phyloP scores from a whole-genome alignment of 306 rosid genomes.

The Vigna nakashimae region DNA sequence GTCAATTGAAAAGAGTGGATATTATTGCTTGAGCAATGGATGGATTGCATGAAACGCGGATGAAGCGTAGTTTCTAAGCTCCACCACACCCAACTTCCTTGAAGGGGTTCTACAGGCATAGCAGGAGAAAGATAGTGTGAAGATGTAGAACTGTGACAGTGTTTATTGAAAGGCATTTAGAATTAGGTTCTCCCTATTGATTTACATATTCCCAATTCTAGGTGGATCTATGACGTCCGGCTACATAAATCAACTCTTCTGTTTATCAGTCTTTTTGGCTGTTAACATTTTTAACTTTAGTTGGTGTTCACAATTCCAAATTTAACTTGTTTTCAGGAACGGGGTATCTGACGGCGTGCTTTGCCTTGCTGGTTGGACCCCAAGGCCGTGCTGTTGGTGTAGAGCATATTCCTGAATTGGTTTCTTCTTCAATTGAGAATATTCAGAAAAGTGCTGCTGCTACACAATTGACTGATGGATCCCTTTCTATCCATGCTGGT shows the following conservation, averaged over 20 bases:
- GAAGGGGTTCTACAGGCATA: background rate
- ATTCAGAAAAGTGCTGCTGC: conserved; percentile 92
- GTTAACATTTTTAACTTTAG: background rate
- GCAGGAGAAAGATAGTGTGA: conserved; percentile 20
- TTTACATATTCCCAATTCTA: background rate
- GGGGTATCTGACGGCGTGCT: conserved; percentile 96
- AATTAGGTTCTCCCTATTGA: conserved; percentile 3
- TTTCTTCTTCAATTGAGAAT: conserved; percentile 68
- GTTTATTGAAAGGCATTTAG: conserved; percentile 9
- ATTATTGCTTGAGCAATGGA: background rate
- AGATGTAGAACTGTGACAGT: background rate
- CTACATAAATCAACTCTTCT: background rate
- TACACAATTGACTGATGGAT: conserved; percentile 68
- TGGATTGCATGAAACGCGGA: background rate
- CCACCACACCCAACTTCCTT: background rate
- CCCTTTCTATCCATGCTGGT: conserved; percentile 78
- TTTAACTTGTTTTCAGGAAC: conserved; percentile 66
- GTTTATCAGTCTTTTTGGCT: background rate
- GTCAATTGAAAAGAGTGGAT: background rate
- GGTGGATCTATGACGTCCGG: conserved; percentile 15
- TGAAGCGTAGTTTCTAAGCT: background rate
- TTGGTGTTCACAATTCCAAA: conserved; percentile 7
- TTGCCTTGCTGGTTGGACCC: conserved; percentile 93
- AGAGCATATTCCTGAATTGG: conserved; percentile 97
- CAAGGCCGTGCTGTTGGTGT: conserved; percentile 87